Base-by-base conservation (phyloP, 2,329 filamentous ascomycete species). In the Pseudocercospora macadamiae region DNA sequence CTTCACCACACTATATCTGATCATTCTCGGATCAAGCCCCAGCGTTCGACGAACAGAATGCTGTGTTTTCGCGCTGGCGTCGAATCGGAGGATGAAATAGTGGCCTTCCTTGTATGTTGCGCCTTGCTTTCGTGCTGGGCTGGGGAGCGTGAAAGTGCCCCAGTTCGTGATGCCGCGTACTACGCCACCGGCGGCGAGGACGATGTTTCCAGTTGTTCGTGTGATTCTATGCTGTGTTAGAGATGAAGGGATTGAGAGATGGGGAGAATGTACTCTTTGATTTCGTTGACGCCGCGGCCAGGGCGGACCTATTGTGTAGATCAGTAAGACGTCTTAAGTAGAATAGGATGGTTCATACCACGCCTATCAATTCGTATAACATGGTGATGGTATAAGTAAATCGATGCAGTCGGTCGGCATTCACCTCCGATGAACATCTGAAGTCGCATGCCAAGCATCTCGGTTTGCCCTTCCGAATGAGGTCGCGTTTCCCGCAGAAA, bases 51-150 rank as follows among this genome's bases (percentile, higher is more conserved):
- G 84, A 37, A 99, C 84, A 42, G 86, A 82, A 65, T 89, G 80
- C 77, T 97, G 93, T 6, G 90, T 88, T 51, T 80, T 76, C 6
- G 87, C 79, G 60, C 87, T 89, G 57, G 89, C 80, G 75, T 99
- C 95, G 82, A 96, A 99, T 69, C 95, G 90, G 89, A 99, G 90
- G 72, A 96, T 89, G 77, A 99, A 99, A 83, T 99, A 96, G 80
- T 97, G 93, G 55, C 95, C 95, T 67, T 87, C 84, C 65, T 85
- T 85, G 83, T 97, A 89, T 66, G 86, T 87, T 68, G 89, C 86
- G 78, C 97, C 92, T 76, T 96, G 88, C 73, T 89, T 88, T 62
- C 87, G 88, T 59, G 88, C 83, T 62, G 91, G 86, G 67, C 87
- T 89, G 48, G 95, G 93, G 16, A 99, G 88, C 48, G 88, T 83